Evolutionary conservation across 2,329 filamentous ascomycete genomes (phyloP), one percentile per base, ranked within the genome.

Genomic region (Malbranchea zuffiana): DNA sequence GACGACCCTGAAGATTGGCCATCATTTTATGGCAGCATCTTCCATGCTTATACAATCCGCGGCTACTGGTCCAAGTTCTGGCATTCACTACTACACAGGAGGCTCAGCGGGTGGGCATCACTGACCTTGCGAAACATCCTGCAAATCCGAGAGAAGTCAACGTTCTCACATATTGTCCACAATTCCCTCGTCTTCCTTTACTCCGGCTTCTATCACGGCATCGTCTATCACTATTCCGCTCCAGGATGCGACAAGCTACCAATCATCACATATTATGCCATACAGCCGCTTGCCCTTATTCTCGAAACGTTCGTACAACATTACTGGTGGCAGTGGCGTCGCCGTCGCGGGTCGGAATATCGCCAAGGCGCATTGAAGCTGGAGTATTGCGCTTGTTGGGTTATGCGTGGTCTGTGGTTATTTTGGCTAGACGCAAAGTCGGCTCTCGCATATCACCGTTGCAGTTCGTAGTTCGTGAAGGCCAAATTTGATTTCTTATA

Each of bases 21-120:
- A 7, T 32, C 37, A 2, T 27, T 40, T 17, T 40, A 30, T 26
- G 37, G 32, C 11, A 40, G 18, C 16, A 31, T 40, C 15, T 11
- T 3, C 6, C 18, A 35, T 10, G 37, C 32, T 6, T 40, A 32
- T 19, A 40, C 37, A 6, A 31, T 40, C 12, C 31, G 37, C 7
- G 32, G 32, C 6, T 40, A 35, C 26, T 40, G 37, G 37, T 30
- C 32, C 3, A 32, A 17, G 11, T 40, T 40, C 28, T 40, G 37
- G 37, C 37, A 40, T 12, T 12, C 30, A 8, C 5, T 40, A 15
- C 17, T 40, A 15, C 32, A 40, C 12, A 17, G 37, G 16, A n/a
- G 30, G 6, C 32, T 40, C 4, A 35, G 32, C 13, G 18, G 13
- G 2, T 31, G 31, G 19, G 18, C 37, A 3, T 28, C 37, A 8